Percentiles rank a stretch among this genome's conserved stretches.
Evolutionary conservation across 306 rosid genomes (phyloP).

Genomic region (Trichosanthes cucumerina): DNA sequence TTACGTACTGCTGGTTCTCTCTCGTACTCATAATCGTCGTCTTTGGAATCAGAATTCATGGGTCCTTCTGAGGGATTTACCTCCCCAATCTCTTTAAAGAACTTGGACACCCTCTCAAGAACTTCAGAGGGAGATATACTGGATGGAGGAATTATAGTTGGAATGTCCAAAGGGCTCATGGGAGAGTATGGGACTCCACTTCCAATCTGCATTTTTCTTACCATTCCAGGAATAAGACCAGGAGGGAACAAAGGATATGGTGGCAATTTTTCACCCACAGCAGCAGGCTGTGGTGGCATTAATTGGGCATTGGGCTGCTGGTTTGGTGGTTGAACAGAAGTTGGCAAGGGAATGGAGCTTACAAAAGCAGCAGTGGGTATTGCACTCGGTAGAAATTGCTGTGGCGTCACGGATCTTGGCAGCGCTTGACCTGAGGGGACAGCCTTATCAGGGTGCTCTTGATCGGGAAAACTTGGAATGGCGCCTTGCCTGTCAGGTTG

Average conservation of each 20-base stretch:
- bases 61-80: slow-evolving; percentile 91
- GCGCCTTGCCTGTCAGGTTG: slow-evolving; percentile 57
- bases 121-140: slow-evolving; percentile 46
- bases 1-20: slow-evolving; percentile 46
- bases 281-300: slow-evolving; percentile 42
- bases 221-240: slow-evolving; percentile 97
- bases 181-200: slow-evolving; percentile 96
- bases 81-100: slow-evolving; percentile 93
- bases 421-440: slow-evolving; percentile 40
- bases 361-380: slow-evolving; percentile 45
- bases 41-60: slow-evolving; percentile 55
- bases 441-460: slow-evolving; percentile 63
- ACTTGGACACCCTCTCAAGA: slow-evolving; percentile 79
- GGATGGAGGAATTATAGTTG: slow-evolving; percentile 64
- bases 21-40: slow-evolving; percentile 56
- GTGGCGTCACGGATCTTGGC: slow-evolving; percentile 38
- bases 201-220: slow-evolving; percentile 96
- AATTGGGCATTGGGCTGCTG: slow-evolving; percentile 47
- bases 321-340: slow-evolving; percentile 56
- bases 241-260: slow-evolving; percentile 95
- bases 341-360: slow-evolving; percentile 50
- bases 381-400: slow-evolving; percentile 59
- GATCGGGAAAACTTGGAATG: slow-evolving; percentile 40
- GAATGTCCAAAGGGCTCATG: slow-evolving; percentile 72
- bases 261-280: slow-evolving; percentile 54